These are phyloP conservation scores for Cercospora beticola DNA, from an alignment of 2,329 filamentous ascomycete genomes.

Conservation along the genomic window DNA sequence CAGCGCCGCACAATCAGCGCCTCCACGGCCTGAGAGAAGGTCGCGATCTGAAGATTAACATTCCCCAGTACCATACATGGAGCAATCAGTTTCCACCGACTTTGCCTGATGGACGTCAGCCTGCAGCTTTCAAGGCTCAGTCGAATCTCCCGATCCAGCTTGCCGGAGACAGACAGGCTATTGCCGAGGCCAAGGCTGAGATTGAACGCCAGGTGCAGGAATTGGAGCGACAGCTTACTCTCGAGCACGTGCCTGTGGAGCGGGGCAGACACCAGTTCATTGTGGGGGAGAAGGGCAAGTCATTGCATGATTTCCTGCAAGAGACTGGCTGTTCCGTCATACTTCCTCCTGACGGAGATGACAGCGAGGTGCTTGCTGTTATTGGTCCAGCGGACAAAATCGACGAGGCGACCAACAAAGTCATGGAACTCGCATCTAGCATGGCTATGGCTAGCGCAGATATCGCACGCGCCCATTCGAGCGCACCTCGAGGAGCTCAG, in stretches of 20 bases:
- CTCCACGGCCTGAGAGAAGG: slow-evolving; percentile 68
- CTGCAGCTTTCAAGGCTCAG: slow-evolving; percentile 69
- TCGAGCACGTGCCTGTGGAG: slow-evolving; percentile 79
- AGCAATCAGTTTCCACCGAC: slow-evolving; percentile 65
- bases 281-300: slow-evolving; percentile 76
- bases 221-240: slow-evolving; percentile 70
- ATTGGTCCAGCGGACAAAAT: slow-evolving; percentile 72
- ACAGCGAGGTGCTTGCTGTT: slow-evolving; percentile 80
- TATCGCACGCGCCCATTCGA: slow-evolving; percentile 74
- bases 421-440: slow-evolving; percentile 82
- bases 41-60: slow-evolving; percentile 74
- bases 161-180: slow-evolving; percentile 78
- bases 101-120: slow-evolving; percentile 60
- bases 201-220: slow-evolving; percentile 77
- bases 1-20: slow-evolving; percentile 70
- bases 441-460: slow-evolving; percentile 86
- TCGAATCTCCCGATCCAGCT: slow-evolving; percentile 78
- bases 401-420: slow-evolving; percentile 72
- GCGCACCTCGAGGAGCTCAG: slow-evolving; percentile 68
- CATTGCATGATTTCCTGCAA: slow-evolving; percentile 80
- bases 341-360: slow-evolving; percentile 70
- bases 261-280: slow-evolving; percentile 93
- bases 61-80: slow-evolving; percentile 80
- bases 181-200: slow-evolving; percentile 74
- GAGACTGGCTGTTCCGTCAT: slow-evolving; percentile 90